Evolutionary conservation across 148 eudicot genomes (phyloP), one percentile per base, ranked within the genome.

Genomic region (Rhododendron vialii): DNA sequence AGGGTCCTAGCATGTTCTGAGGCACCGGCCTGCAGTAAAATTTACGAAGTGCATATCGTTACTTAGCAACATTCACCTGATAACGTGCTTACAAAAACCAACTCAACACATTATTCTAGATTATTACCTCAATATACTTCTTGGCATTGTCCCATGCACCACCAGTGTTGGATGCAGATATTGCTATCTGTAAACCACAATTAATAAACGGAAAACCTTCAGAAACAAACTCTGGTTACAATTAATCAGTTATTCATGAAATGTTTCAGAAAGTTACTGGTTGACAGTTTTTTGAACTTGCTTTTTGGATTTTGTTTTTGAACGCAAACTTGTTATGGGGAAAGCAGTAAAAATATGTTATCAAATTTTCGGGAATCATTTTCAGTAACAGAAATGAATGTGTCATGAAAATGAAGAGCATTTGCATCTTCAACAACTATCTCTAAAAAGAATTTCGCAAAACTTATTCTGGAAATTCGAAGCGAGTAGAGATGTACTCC

Each of bases 131-230:
- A 57, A 95, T 95, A 83, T 95, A 94, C 89, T 94, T 95, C 94
- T 95, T 95, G n/a, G 98, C 98, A 48, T 95, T 95, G 91, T 95
- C 98, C 98, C 98, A 95, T 61, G 98, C 98, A 82, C 96, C 96
- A 83, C 98, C 98, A 14, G 98, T 94, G 89, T 95, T 95, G 26
- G 98, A 95, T 81, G 98, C 98, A 79, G 98, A 94, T 41, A 95
- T 95, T 3, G 98, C 96, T 36, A 95, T 86, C 98, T 95, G 91
- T 71, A 14, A 30, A 71, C 18, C 76, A 71, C 22, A 71, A 33
- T 15, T 14, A 71, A 14, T 30, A 33, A 71, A 14, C 1, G 6
- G 15, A 71, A 71, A 71, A 15, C 22, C 13, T 30, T 71, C 76
- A 30, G 41, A 71, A 71, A 71, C 76, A 71, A 71, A 71, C 41